A percentile compares a stretch with the other conserved stretches of the same genome.
Conservation (phyloP, 306 rosid species). For the Sophora flavescens region DNA sequence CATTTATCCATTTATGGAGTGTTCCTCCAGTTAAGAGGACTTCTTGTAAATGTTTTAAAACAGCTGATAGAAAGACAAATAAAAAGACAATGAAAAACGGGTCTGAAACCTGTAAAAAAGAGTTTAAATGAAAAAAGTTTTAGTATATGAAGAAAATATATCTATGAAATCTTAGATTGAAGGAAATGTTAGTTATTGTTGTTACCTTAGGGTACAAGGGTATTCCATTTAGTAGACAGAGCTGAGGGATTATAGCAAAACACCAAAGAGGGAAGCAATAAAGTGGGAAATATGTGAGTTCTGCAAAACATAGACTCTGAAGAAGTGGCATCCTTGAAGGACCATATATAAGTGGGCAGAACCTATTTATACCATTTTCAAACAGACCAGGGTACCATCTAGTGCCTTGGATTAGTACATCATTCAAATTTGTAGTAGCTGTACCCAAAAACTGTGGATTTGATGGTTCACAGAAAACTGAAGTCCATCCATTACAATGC, state of each 20-base stretch:
- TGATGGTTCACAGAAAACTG: constrained; percentile 62
- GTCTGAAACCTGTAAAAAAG: constrained; percentile 59
- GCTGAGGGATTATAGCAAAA: constrained; percentile 69
- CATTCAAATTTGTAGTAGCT: constrained; percentile 64
- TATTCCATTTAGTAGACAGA: constrained; percentile 63
- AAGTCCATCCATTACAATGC: constrained; percentile 76
- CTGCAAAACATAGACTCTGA: constrained; percentile 59
- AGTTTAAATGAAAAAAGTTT: not conserved
- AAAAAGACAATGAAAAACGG: constrained; percentile 48
- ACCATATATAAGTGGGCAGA: constrained; percentile 65
- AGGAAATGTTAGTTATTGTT: not conserved
- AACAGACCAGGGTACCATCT: constrained; percentile 73
- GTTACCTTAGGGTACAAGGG: constrained; percentile 77
- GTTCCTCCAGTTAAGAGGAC: constrained; percentile 61
- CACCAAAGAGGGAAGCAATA: constrained; percentile 63
- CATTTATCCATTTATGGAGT: constrained; percentile 58
- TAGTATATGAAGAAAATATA: constrained; percentile 22
- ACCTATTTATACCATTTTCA: constrained; percentile 64
- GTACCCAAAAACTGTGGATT: constrained; percentile 75
- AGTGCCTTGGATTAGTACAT: constrained; percentile 63
- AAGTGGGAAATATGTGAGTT: constrained; percentile 55
- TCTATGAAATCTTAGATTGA: constrained; percentile 24
- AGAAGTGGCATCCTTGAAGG: constrained; percentile 53
- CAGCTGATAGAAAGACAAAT: constrained; percentile 60
- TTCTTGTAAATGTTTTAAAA: constrained; percentile 54